Evolutionary conservation across 2,329 filamentous ascomycete genomes (phyloP).

Genomic region (Paramyrothecium sp.): DNA sequence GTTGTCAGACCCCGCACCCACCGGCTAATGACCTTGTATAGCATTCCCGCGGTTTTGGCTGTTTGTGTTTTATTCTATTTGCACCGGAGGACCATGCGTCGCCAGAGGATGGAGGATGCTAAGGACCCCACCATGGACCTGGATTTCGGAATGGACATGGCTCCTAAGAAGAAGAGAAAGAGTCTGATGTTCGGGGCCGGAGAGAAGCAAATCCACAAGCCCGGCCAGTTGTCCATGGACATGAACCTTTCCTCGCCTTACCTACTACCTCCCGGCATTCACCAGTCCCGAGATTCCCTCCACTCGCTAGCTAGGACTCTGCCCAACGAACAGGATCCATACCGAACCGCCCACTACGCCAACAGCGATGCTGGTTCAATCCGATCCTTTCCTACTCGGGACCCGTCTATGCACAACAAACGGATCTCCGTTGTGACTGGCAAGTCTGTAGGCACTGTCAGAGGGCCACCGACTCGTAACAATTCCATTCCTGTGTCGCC

Average conservation of each 20-base stretch:
- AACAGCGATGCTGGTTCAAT: conserved; percentile 56
- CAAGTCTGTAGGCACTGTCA: conserved; percentile 17
- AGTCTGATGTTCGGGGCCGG: conserved; percentile 47
- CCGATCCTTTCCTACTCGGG: conserved; percentile 48
- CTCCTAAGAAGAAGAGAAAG: conserved; percentile 35
- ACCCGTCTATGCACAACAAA: conserved; percentile 43
- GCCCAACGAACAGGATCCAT: conserved; percentile 77
- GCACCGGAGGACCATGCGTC: conserved; percentile 74
- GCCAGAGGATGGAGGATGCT: conserved; percentile 72
- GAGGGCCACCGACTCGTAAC: conserved; percentile 28
- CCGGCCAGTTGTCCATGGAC: conserved; percentile 65
- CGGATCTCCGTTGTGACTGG: conserved; percentile 25
- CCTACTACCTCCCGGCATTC: conserved; percentile 79
- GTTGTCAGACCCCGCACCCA: neutral
- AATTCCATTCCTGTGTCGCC: conserved; percentile 46
- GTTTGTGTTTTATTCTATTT: conserved; percentile 69
- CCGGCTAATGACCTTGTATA: conserved; percentile 35
- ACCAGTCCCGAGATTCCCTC: conserved; percentile 81
- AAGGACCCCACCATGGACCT: conserved; percentile 87
- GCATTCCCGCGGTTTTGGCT: conserved; percentile 72
- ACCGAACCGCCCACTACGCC: conserved; percentile 62
- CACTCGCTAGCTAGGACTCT: conserved; percentile 80
- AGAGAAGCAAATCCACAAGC: conserved; percentile 49
- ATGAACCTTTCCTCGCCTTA: conserved; percentile 83
- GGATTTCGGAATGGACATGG: conserved; percentile 80